phyloP scores from a whole-genome alignment of 768 basidiomycete species.

The Lanmaoa pseudosensibilis region DNA sequence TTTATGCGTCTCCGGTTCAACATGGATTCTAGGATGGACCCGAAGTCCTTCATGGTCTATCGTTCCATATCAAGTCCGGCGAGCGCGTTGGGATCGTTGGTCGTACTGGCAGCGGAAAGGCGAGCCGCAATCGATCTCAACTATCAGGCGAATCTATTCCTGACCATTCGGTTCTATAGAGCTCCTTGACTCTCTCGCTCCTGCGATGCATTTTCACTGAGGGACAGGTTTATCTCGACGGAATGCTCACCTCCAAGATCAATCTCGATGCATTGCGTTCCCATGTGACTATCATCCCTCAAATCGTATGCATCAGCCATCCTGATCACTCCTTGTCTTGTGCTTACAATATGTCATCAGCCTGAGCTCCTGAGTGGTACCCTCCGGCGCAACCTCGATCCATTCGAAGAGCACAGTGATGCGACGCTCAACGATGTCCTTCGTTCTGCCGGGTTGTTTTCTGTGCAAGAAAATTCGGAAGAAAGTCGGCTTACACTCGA shows the following conservation, averaged over 20 bases:
- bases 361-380: slow-evolving; percentile 44
- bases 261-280: slow-evolving; percentile 1
- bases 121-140: neutral
- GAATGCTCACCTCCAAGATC: neutral
- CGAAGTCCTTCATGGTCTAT: neutral
- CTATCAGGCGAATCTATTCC: no score
- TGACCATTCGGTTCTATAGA: neutral
- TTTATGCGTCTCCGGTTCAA: no score
- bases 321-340: neutral
- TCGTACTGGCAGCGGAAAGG: slow-evolving; percentile 4
- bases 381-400: slow-evolving; percentile 60
- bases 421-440: slow-evolving; percentile 49
- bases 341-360: neutral
- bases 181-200: slow-evolving; percentile 3
- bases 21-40: neutral
- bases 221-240: neutral
- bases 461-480: slow-evolving; percentile 38
- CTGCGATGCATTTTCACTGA: slow-evolving; percentile 3
- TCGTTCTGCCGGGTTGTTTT: slow-evolving; percentile 46
- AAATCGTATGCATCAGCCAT: neutral
- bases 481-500: slow-evolving; percentile 44
- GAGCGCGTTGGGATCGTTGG: slow-evolving; percentile 2
- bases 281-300: slow-evolving; percentile 1
- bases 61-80: slow-evolving; percentile 2
- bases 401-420: slow-evolving; percentile 56